phyloP scores from a whole-genome alignment of 2,329 filamentous ascomycete genomes.

The Penicillium hordei region DNA sequence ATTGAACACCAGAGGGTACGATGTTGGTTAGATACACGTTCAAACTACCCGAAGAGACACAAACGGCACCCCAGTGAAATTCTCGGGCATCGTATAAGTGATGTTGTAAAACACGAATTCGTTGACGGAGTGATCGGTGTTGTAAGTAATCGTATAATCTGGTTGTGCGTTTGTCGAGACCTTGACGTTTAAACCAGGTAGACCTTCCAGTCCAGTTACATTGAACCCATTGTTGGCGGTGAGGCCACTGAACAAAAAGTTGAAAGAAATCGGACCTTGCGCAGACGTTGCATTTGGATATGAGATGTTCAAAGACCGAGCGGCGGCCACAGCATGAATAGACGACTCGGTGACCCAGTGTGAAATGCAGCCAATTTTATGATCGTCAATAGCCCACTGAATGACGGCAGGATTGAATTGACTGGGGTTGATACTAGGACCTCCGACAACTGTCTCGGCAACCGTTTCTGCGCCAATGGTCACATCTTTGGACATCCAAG shows the following conservation, averaged over 20 bases:
- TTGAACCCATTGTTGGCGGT: slow-evolving; percentile 49
- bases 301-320: slow-evolving; percentile 49
- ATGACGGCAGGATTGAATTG: slow-evolving; percentile 61
- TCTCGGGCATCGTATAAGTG: slow-evolving; percentile 19
- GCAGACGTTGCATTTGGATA: slow-evolving; percentile 52
- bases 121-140: slow-evolving; percentile 18
- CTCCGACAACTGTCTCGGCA: slow-evolving; percentile 57
- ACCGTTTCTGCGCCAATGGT: slow-evolving; percentile 63
- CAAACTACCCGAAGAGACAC: slow-evolving; percentile 12
- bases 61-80: slow-evolving; percentile 11
- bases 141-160: slow-evolving; percentile 16
- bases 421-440: slow-evolving; percentile 51
- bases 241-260: slow-evolving; percentile 19
- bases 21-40: background rate
- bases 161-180: slow-evolving; percentile 13
- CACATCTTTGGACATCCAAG: slow-evolving; percentile 57
- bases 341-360: slow-evolving; percentile 44
- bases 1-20: background rate
- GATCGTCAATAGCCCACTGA: slow-evolving; percentile 54
- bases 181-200: slow-evolving; percentile 14
- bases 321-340: slow-evolving; percentile 45
- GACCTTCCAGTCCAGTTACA: slow-evolving; percentile 16
- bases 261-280: slow-evolving; percentile 9
- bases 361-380: slow-evolving; percentile 26
- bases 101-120: slow-evolving; percentile 22